Evolutionary conservation across 2,329 filamentous ascomycete species (phyloP), one percentile per base, ranked within the genome.

Genomic region (Chrysoporthe cubensis): DNA sequence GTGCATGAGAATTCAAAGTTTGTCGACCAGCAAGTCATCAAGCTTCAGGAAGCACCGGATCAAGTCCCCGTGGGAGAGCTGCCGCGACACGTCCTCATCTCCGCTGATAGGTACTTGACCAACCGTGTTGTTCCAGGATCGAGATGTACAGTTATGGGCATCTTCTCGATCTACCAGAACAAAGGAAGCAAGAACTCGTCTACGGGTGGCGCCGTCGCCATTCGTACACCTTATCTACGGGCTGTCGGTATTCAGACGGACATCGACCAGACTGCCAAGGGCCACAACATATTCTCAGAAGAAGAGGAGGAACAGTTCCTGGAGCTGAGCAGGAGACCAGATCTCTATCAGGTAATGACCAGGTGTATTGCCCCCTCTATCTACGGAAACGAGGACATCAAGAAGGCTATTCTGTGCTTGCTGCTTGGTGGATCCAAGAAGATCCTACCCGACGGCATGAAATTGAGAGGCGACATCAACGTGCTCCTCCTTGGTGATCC

Each of bases 21-120:
- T 77, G 94, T 98, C 74, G 96, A 99, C 75, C 96, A 99, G 79
- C 96, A 99, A 79, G 93, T 99, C 69, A 91, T 99, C 77, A 99
- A 99, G 79, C 88, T 99, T 21, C 96, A 99, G 77, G 96, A 99
- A 80, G 96, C 95, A 0, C 96, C 96, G 1, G 96, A 99, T 75
- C 94, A 98, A 79, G 96, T 99, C 0, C 96, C 96, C 0, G 96
- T 99, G 1, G 96, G 96, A 81, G 96, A 99, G 80, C 83, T 99
- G 62, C 96, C 96, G 3, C 87, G 96, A 54, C 96, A 99, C 74
- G 96, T 99, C 58, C 87, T 98, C 70, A 92, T 99, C 70, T 97
- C 94, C 0, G 96, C 96, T n/a, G 96, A 99, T 76, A 88, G 96
- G 64, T 97, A 98, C 76, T 84, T 99, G 59, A 96, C 95, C 13